phyloP scores from a whole-genome alignment of 2,329 filamentous ascomycete genomes.

The Epichloe brachyelytri region DNA sequence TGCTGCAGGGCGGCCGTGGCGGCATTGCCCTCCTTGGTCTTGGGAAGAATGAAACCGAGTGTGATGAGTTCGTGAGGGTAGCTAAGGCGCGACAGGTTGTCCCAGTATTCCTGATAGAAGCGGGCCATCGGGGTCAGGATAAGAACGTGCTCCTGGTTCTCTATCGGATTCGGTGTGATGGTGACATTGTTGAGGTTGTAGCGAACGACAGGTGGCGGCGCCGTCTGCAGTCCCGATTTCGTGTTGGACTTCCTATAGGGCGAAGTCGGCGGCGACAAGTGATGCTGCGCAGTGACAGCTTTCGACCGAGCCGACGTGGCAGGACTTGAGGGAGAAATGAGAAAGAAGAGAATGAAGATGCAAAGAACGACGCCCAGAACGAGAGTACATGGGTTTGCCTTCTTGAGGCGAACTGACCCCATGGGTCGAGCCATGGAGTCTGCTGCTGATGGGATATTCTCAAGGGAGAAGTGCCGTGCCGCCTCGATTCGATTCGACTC shows the following conservation, averaged over 20 bases:
- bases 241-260: constrained; percentile 29
- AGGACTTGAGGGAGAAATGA: constrained; percentile 40
- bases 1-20: constrained; percentile 75
- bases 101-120: constrained; percentile 94
- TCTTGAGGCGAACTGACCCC: constrained; percentile 60
- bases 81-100: constrained; percentile 68
- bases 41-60: constrained; percentile 89
- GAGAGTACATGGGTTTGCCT: constrained; percentile 65
- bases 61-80: constrained; percentile 95
- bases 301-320: constrained; percentile 32
- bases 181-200: constrained; percentile 96
- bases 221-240: constrained; percentile 17
- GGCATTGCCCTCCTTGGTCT: constrained; percentile 80
- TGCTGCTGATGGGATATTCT: not conserved
- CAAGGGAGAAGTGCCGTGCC: not conserved
- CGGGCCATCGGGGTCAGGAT: constrained; percentile 86
- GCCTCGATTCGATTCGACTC: not conserved
- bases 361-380: constrained; percentile 58
- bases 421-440: constrained; percentile 42
- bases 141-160: constrained; percentile 73
- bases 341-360: constrained; percentile 56
- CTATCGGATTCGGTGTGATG: constrained; percentile 60
- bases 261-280: constrained; percentile 30
- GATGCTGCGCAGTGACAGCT: constrained; percentile 31
- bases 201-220: constrained; percentile 73